Percentiles rank a stretch among this genome's conserved stretches.
Evolutionary conservation across 345 rosid genomes (phyloP).

Genomic region (Pseudoturritis turrita): DNA sequence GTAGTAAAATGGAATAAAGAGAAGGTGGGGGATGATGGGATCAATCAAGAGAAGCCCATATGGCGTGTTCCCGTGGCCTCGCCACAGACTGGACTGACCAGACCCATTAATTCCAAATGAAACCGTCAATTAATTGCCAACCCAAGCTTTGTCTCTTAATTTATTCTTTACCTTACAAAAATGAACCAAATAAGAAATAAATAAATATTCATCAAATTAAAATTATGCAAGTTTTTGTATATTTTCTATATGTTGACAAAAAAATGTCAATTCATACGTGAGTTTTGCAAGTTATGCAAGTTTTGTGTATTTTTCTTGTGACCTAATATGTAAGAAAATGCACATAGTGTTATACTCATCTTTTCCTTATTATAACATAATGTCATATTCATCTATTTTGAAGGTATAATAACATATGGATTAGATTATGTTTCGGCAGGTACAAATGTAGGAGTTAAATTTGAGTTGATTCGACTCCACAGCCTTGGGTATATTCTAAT

Average conservation of each 20-base stretch:
- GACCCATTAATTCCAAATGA: slow-evolving; percentile 20
- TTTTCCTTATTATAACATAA: too few species aligned
- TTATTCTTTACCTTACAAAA: background rate
- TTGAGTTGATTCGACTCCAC: too few species aligned
- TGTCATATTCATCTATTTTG: too few species aligned
- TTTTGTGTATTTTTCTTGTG: background rate
- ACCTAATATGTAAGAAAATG: background rate
- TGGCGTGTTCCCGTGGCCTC: slow-evolving; percentile 13
- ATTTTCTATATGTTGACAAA: background rate
- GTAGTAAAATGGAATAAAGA: slow-evolving; percentile 9
- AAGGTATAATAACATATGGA: too few species aligned
- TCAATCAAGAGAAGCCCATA: slow-evolving; percentile 28
- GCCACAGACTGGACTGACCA: slow-evolving; percentile 25
- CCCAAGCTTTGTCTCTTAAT: slow-evolving; percentile 25
- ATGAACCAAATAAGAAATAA: background rate
- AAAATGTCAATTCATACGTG: background rate
- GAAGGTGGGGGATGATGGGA: slow-evolving; percentile 21
- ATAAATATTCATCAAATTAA: background rate
- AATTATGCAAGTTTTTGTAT: background rate
- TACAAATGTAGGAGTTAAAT: too few species aligned
- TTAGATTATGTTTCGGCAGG: too few species aligned
- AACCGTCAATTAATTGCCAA: slow-evolving; percentile 24
- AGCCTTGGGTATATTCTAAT: too few species aligned
- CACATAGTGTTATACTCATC: too few species aligned
- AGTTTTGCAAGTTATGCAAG: background rate